phyloP scores from a whole-genome alignment of 2,329 filamentous ascomycete genomes.

The Trichoderma cornu-damae region DNA sequence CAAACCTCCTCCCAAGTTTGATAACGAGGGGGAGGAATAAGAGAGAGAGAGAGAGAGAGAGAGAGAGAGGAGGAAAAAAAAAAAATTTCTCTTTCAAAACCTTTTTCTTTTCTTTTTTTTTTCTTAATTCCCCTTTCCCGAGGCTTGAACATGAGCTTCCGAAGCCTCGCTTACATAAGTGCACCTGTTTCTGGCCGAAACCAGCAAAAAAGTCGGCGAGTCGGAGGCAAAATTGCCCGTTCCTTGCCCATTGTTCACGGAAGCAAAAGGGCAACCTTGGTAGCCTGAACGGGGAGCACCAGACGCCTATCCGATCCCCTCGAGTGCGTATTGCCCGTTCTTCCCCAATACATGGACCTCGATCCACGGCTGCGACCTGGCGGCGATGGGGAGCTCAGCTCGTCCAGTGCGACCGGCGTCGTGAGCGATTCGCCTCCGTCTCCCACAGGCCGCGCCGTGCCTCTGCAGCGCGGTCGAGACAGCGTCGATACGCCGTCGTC shows the following conservation, averaged over 20 bases:
- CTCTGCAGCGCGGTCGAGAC: constrained; percentile 22
- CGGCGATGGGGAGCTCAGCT: constrained; percentile 23
- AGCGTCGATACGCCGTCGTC: constrained; percentile 24
- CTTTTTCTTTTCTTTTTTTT: background rate
- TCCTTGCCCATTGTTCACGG: constrained; percentile 18
- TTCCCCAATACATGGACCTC: constrained; percentile 28
- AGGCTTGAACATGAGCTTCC: too few relatives aligned
- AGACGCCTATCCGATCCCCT: background rate
- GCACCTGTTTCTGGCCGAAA: background rate
- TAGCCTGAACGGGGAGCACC: background rate
- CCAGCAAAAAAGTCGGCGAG: constrained; percentile 3
- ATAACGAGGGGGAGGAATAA: too few relatives aligned
- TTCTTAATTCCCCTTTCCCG: background rate
- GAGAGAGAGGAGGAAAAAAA: too few relatives aligned
- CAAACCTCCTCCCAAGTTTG: too few relatives aligned
- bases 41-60: too few relatives aligned
- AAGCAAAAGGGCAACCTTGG: background rate
- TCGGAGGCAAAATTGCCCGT: constrained; percentile 29
- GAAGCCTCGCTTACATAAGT: constrained; percentile 7
- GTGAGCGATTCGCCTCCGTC: constrained; percentile 21
- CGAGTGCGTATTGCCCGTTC: constrained; percentile 8
- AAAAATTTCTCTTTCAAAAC: too few relatives aligned
- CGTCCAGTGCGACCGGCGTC: constrained; percentile 9
- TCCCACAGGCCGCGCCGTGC: constrained; percentile 16
- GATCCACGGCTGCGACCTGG: constrained; percentile 30